Percentiles rank a stretch among this genome's conserved stretches.
Conservation (phyloP, 169 alveolate species). For the Perkinsus marinus region DNA sequence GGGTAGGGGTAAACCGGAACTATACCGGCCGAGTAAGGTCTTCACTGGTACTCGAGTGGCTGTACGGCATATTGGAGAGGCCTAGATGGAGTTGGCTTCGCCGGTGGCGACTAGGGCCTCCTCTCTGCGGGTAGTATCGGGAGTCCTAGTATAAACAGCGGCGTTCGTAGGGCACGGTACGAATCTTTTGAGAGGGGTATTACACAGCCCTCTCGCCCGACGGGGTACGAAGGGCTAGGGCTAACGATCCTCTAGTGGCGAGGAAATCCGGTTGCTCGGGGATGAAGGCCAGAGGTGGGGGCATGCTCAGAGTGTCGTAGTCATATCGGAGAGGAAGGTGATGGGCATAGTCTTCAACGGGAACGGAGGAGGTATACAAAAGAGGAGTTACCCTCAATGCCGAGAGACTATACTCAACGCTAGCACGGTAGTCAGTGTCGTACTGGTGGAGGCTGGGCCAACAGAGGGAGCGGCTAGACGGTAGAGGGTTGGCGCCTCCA, state of each 20-base stretch:
- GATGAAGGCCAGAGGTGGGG: too few relatives aligned
- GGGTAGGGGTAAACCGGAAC: neutral
- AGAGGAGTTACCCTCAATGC: neutral
- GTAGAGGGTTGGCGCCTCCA: neutral
- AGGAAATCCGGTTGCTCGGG: too few relatives aligned
- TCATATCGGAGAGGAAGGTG: neutral
- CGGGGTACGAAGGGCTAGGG: too few relatives aligned
- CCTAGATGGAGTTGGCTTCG: neutral
- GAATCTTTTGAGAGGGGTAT: neutral
- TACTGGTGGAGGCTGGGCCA: neutral
- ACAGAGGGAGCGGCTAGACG: neutral
- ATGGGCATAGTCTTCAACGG: too few relatives aligned
- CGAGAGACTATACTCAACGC: neutral
- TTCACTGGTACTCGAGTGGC: neutral
- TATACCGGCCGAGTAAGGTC: neutral
- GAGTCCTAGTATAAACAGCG: neutral
- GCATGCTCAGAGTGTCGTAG: too few relatives aligned
- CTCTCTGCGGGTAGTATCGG: neutral
- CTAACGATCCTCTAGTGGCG: too few relatives aligned
- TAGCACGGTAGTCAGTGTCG: neutral
- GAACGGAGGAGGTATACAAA: too few relatives aligned
- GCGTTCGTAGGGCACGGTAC: neutral
- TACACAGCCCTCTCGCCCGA: neutral
- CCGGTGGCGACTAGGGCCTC: neutral
- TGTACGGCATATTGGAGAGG: neutral